Conservation (phyloP, 495 filamentous ascomycete genomes). For the Lichina pygmaea region DNA sequence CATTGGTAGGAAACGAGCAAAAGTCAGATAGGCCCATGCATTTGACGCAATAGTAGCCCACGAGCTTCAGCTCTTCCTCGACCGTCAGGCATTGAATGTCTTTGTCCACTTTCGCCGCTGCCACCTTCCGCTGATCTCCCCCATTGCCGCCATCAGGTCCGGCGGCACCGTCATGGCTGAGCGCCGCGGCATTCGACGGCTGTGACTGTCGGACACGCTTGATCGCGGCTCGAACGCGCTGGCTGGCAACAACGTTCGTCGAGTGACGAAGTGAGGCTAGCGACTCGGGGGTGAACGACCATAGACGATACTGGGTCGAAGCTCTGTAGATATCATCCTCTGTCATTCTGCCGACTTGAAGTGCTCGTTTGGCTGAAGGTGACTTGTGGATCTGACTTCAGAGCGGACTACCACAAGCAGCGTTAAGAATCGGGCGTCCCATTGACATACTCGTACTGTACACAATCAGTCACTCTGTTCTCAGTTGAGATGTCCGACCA, state of each 20-base stretch:
- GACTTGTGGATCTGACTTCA: no score
- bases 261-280: conserved; percentile 40
- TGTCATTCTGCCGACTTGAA: conserved; percentile 3
- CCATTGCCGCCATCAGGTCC: neutral
- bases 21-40: conserved; percentile 47
- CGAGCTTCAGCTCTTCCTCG: conserved; percentile 58
- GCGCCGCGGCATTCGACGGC: neutral
- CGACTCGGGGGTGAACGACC: conserved; percentile 66
- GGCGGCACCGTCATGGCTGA: neutral
- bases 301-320: conserved; percentile 69
- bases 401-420: no score
- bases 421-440: no score
- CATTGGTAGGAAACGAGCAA: conserved; percentile 51
- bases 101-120: conserved; percentile 12
- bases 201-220: conserved; percentile 18
- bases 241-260: conserved; percentile 48
- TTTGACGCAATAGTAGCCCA: conserved; percentile 53
- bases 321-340: conserved; percentile 85
- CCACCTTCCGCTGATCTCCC: neutral
- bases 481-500: no score
- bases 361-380: no score
- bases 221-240: conserved; percentile 40
- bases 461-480: no score
- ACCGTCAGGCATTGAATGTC: conserved; percentile 49
- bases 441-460: no score